A percentile compares a stretch with the other conserved stretches of the same genome.
Conservation (phyloP, 176 grass and related monocot genomes). For the Pharus latifolius region DNA sequence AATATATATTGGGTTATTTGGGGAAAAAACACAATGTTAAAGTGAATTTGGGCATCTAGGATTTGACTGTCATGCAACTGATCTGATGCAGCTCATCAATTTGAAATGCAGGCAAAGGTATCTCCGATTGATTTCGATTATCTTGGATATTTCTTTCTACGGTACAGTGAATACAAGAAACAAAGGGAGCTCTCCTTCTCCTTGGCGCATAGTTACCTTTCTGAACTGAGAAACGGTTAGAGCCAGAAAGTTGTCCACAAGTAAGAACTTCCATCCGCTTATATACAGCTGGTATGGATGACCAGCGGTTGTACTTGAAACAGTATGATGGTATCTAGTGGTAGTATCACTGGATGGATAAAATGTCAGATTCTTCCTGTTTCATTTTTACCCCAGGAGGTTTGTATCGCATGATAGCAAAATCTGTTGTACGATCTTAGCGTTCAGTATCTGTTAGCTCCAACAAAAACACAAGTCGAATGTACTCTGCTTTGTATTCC, state of each 20-base stretch:
- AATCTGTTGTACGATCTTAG: background rate
- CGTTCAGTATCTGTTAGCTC: background rate
- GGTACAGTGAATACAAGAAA: constrained; percentile 89
- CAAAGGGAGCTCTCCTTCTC: constrained; percentile 56
- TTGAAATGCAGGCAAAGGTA: constrained; percentile 60
- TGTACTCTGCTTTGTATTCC: background rate
- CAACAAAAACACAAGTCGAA: background rate
- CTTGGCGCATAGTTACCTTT: constrained; percentile 36
- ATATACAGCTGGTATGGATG: background rate
- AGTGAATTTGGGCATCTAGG: background rate
- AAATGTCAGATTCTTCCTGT: background rate
- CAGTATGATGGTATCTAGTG: background rate
- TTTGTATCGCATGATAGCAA: background rate
- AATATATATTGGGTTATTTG: too few relatives aligned
- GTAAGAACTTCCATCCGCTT: background rate
- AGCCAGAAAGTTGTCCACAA: background rate
- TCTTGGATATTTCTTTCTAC: constrained; percentile 75
- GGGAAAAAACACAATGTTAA: too few relatives aligned
- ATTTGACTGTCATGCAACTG: background rate
- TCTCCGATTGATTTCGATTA: constrained; percentile 95
- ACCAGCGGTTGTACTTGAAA: background rate
- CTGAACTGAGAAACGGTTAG: background rate
- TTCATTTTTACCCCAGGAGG: background rate
- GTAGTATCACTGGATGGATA: background rate
- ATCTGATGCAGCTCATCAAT: background rate